phyloP scores from a whole-genome alignment of 257 asterid genomes.

The Galeopsis tetrahit region DNA sequence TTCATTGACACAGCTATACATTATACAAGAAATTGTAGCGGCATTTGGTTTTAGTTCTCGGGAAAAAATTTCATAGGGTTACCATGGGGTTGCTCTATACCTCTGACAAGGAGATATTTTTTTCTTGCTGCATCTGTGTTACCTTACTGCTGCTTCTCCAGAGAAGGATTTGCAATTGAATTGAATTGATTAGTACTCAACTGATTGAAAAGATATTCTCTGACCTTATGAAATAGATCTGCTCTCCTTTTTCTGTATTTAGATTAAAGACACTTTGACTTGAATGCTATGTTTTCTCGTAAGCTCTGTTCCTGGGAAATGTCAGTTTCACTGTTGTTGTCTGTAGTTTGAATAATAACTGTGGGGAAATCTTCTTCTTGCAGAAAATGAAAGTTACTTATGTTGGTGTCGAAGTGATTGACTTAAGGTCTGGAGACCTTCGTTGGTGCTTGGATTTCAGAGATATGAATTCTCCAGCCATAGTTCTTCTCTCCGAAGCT shows the following conservation, averaged over 20 bases:
- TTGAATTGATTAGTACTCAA: slow-evolving; percentile 8
- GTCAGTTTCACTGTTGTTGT: slow-evolving; percentile 11
- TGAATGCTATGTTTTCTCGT: slow-evolving; percentile 26
- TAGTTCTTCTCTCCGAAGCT: slow-evolving; percentile 74
- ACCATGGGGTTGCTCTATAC: not conserved
- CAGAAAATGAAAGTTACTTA: slow-evolving; percentile 94
- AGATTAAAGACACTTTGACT: slow-evolving; percentile 6
- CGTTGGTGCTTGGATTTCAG: slow-evolving; percentile 99
- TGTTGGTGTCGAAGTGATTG: slow-evolving; percentile 86
- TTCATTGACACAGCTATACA: not conserved
- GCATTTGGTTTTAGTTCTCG: slow-evolving; percentile 23
- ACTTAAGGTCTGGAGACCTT: slow-evolving; percentile 85
- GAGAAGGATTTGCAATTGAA: slow-evolving; percentile 25
- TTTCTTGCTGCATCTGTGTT: slow-evolving; percentile 5
- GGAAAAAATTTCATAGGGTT: slow-evolving; percentile 18
- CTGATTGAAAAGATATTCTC: slow-evolving; percentile 17
- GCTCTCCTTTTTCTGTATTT: slow-evolving; percentile 9
- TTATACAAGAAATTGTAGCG: not conserved
- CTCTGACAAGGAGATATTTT: slow-evolving; percentile 21
- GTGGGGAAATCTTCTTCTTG: slow-evolving; percentile 36
- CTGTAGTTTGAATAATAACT: not conserved
- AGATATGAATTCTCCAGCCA: slow-evolving; percentile 95
- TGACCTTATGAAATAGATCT: slow-evolving; percentile 14
- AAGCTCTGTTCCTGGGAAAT: slow-evolving; percentile 17
- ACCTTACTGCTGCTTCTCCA: slow-evolving; percentile 23